Evolutionary conservation across 208 protist genomes (phyloP).

Genomic region (Spironucleus salmonicida): DNA sequence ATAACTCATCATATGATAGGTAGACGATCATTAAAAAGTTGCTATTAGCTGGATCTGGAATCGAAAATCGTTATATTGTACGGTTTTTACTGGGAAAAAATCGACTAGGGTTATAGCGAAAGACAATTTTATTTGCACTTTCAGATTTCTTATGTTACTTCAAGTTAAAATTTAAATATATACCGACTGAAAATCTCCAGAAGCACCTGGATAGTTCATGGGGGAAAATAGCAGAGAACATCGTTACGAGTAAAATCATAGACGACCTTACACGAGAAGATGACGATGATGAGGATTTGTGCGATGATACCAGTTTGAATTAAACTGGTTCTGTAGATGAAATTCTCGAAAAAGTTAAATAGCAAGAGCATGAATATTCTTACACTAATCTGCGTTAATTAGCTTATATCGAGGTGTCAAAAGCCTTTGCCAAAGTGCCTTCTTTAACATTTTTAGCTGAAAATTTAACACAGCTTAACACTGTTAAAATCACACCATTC

Average conservation of each 20-base stretch:
- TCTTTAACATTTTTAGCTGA: constrained; percentile 1
- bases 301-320: background rate
- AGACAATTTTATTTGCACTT: constrained; percentile 75
- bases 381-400: background rate
- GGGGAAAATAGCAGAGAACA: constrained; percentile 42
- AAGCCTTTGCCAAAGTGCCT: background rate
- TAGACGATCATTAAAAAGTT: constrained; percentile 69
- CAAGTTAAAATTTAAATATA: background rate
- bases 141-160: constrained; percentile 61
- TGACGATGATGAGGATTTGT: background rate
- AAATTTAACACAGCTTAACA: background rate
- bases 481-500: constrained; percentile 36
- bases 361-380: background rate
- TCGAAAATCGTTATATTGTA: constrained; percentile 77
- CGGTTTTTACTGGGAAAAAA: constrained; percentile 82
- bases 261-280: constrained; percentile 49
- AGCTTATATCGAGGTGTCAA: background rate
- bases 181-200: background rate
- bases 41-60: constrained; percentile 63
- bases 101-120: constrained; percentile 83
- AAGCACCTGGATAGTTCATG: constrained; percentile 24
- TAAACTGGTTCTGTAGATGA: background rate
- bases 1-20: constrained; percentile 18
- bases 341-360: background rate
- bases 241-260: constrained; percentile 52